Conservation (phyloP, 228 moss, liverwort and hornwort species). For the Sphagnum fallax region DNA sequence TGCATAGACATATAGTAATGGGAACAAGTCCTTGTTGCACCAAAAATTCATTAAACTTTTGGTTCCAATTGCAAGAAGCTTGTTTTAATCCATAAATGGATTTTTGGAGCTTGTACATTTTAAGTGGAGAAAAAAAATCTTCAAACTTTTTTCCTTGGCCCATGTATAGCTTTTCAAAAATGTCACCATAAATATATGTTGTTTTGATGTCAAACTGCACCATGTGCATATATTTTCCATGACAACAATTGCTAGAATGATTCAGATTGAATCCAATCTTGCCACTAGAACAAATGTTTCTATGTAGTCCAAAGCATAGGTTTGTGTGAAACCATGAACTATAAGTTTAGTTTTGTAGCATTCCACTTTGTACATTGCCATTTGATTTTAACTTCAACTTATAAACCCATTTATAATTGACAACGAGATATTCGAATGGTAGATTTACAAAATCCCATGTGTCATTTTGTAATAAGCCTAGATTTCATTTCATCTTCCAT, state of each 20-base stretch:
- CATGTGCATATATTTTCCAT: constrained; percentile 1
- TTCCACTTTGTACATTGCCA: not conserved
- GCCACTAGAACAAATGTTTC: not conserved
- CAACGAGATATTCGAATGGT: not conserved
- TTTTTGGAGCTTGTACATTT: too few species aligned
- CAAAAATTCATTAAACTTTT: not conserved
- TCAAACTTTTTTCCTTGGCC: too few species aligned
- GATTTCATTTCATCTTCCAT: too few species aligned
- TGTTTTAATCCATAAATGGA: too few species aligned
- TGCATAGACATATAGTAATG: not conserved
- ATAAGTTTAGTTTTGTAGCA: not conserved
- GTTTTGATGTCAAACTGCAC: not conserved
- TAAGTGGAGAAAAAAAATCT: too few species aligned
- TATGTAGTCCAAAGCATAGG: too few species aligned
- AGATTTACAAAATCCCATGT: not conserved
- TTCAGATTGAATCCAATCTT: not conserved
- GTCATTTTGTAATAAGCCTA: not conserved
- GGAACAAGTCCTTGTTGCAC: not conserved
- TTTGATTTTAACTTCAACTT: not conserved
- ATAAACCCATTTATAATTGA: not conserved
- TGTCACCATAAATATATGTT: too few species aligned
- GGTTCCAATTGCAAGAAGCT: too few species aligned
- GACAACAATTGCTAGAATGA: not conserved
- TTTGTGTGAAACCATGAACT: not conserved
- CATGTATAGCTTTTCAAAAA: too few species aligned